Evolutionary conservation across 1,284 basidiomycete species (phyloP), one percentile per base, ranked within the genome.

Genomic region (Apiotrichum sp.): DNA sequence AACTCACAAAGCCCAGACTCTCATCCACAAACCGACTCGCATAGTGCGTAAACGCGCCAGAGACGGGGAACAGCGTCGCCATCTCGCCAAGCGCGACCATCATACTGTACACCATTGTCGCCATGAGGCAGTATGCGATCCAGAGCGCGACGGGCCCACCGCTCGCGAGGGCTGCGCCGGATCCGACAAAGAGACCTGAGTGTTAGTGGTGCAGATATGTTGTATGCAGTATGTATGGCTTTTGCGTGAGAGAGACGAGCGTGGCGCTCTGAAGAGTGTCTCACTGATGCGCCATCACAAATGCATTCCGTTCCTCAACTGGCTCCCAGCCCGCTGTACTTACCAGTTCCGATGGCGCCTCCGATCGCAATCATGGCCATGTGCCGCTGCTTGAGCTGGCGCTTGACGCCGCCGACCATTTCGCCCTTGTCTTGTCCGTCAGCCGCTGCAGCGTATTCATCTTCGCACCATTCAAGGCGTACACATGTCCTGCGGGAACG

Each of bases 361-460:
- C 80, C 80, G 35, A 81, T 73, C 1, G 80, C 80, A 50, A 82
- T 79, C 77, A 80, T 76, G 4, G 69, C 67, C 62, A 76, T 65
- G 50, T 76, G 75, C n/a, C 74, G 57, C 52, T 70, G 68, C 62
- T 74, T 72, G 55, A 74, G 67, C n/a, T 63, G 62, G 36, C 72
- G 67, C 56, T 71, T 66, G 47, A 73, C 67, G 13, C 55, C 58
- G 10, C 65, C 67, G 29, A 68, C 64, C 9, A 61, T 36, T 51
- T 61, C 59, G 5, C 59, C 59, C 42, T 47, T 36, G n/a, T 53
- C 59, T 58, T 41, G 10, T 6, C 8, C n/a, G 47, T 57, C 29
- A 56, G 55, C 35, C 7, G 10, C 2, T 4, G 41, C 13, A 2
- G 33, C 13, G 36, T 8, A 38, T 13, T 38, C 36, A 7, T 7